phyloP scores from a whole-genome alignment of 441 rosid species.

The Populus hybrid region DNA sequence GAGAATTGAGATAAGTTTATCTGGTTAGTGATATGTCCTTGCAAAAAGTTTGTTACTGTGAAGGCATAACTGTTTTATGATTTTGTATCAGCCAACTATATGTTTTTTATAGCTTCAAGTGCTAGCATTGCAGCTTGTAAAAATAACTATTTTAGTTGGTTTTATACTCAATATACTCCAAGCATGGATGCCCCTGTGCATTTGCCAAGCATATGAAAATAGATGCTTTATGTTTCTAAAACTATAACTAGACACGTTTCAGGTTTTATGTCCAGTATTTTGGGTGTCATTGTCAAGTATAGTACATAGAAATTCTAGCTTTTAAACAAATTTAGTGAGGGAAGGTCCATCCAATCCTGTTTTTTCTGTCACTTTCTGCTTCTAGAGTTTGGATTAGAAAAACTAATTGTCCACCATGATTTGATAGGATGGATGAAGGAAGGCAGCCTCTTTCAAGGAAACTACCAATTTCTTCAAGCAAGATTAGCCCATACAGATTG shows the following conservation, averaged over 20 bases:
- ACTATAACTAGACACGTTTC: not conserved
- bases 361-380: not conserved
- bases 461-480: constrained; percentile 81
- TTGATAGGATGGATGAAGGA: constrained; percentile 94
- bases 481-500: constrained; percentile 84
- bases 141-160: not conserved
- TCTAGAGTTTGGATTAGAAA: not conserved
- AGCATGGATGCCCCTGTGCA: not conserved
- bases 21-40: not conserved
- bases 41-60: not conserved
- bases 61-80: not conserved
- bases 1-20: not conserved
- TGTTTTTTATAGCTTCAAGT: not conserved
- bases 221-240: not conserved
- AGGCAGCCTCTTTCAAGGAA: constrained; percentile 97
- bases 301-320: not conserved
- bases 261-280: not conserved
- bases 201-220: not conserved
- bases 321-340: not conserved
- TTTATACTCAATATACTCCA: not conserved
- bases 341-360: not conserved
- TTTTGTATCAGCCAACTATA: not conserved
- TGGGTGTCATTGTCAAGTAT: not conserved
- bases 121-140: not conserved
- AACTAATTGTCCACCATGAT: constrained; percentile 4